Evolutionary conservation across 371 early-diverging fungal genomes (phyloP).

Genomic region (Mucor ambiguus): DNA sequence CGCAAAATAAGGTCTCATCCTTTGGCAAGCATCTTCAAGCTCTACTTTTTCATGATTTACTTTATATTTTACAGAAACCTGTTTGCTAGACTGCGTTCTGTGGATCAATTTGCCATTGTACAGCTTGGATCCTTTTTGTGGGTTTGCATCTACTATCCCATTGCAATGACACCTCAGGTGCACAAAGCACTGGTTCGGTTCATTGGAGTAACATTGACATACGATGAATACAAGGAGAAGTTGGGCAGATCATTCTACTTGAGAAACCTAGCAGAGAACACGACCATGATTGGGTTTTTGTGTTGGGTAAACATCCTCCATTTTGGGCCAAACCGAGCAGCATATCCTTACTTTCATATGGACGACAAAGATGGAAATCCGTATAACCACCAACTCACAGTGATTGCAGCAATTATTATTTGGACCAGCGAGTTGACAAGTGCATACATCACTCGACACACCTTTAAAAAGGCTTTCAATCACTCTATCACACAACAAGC

Average conservation of each 20-base stretch:
- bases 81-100: slow-evolving; percentile 70
- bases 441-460: slow-evolving; percentile 57
- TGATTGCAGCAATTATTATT: slow-evolving; percentile 59
- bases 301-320: slow-evolving; percentile 72
- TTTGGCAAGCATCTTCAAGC: slow-evolving; percentile 64
- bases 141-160: slow-evolving; percentile 74
- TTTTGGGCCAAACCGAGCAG: slow-evolving; percentile 66
- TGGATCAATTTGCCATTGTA: slow-evolving; percentile 64
- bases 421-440: slow-evolving; percentile 71
- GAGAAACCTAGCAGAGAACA: slow-evolving; percentile 76
- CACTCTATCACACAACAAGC: slow-evolving; percentile 66
- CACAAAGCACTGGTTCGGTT: slow-evolving; percentile 51
- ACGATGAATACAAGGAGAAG: slow-evolving; percentile 67
- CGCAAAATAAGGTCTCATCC: slow-evolving; percentile 69
- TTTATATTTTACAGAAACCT: slow-evolving; percentile 80
- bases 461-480: slow-evolving; percentile 49
- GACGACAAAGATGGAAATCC: slow-evolving; percentile 46
- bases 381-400: slow-evolving; percentile 54
- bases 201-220: slow-evolving; percentile 57
- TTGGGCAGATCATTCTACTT: slow-evolving; percentile 71
- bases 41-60: slow-evolving; percentile 78
- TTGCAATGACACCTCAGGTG: slow-evolving; percentile 66
- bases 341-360: slow-evolving; percentile 74
- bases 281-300: slow-evolving; percentile 76
- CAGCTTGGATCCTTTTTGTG: slow-evolving; percentile 73